Evolutionary conservation across 176 grass and related monocot species (phyloP).

Genomic region (Secale cereale): DNA sequence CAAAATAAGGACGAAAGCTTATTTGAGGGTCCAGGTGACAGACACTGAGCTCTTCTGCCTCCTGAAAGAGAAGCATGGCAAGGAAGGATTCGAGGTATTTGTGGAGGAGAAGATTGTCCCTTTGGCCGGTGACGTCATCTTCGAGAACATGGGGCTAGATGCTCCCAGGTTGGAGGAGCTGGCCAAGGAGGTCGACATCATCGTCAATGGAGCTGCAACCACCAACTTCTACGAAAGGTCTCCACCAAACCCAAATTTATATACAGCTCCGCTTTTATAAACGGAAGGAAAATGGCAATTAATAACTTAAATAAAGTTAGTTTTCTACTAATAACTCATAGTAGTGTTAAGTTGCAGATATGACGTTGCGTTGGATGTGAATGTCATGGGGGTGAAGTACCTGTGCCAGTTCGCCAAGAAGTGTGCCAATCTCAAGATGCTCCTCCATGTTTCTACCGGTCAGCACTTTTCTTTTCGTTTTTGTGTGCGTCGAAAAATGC

Average conservation of each 20-base stretch:
- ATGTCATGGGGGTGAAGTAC: constrained; percentile 57
- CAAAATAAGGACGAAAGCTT: background rate
- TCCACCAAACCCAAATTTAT: background rate
- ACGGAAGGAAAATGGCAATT: background rate
- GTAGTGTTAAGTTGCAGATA: constrained; percentile 19
- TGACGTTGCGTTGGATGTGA: constrained; percentile 54
- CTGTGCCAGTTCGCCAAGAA: constrained; percentile 63
- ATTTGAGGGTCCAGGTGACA: constrained; percentile 42
- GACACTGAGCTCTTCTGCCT: constrained; percentile 57
- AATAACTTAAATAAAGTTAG: background rate
- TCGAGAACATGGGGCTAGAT: constrained; percentile 57
- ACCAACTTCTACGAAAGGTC: constrained; percentile 78
- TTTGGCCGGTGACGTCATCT: constrained; percentile 63
- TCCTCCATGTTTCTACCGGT: constrained; percentile 87
- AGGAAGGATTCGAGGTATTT: constrained; percentile 35
- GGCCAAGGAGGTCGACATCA: constrained; percentile 43
- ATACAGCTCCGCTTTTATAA: background rate
- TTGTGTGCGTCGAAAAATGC: too few species aligned
- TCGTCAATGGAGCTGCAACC: constrained; percentile 77
- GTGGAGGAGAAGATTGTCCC: constrained; percentile 55
- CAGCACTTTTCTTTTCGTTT: background rate
- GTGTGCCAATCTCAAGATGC: constrained; percentile 56
- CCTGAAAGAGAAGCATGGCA: constrained; percentile 56
- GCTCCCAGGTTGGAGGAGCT: constrained; percentile 28
- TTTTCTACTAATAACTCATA: background rate